Base-by-base conservation (phyloP, 2,329 filamentous ascomycete species). In the Apiospora phragmitis region DNA sequence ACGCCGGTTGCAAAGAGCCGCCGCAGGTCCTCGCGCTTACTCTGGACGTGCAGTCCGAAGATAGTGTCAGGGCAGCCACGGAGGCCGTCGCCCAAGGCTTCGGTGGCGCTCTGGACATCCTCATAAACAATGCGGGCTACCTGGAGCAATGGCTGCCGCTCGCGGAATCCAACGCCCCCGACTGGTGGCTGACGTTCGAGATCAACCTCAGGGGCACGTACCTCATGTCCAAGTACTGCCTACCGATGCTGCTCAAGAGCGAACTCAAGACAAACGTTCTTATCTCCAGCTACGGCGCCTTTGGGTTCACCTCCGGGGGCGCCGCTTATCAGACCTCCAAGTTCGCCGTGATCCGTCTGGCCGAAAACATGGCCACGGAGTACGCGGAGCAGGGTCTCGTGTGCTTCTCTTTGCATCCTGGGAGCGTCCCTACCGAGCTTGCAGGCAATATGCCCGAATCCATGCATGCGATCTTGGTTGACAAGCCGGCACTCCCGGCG, bases 131-230 rank as follows among this genome's bases (percentile, higher is more conserved):
- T 47, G 81, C 83, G 1, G 83, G 81, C 21, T 77, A 81, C 41
- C 83, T 80, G 78, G 81, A 76, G 70, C 43, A 7, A 12, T 35
- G 41, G 43, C n/a, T 43, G 79, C 69, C 62, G 16, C 45, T 72
- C 24, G 32, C 38, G 8, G 18, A 68, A 3, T 43, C 69, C 9
- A 75, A 81, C 42, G 75, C 79, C 5, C 77, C 79, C 0, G 73
- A 72, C 3, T 84, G 81, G 81, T 81, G 79, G 80, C 76, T 80
- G 24, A 81, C 81, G 0, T 84, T 81, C 76, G 81, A 85, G 67
- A 79, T 87, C 65, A 89, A 89, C 73, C 62, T 88, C 21, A 80
- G 81, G 24, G 88, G 86, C 0, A 75, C 81, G 0, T 87, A 85
- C 73, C 78, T 87, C 1, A 75, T 85, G 11, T 77, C 81, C 4